Percentiles rank a stretch among this genome's conserved stretches.
phyloP scores from a whole-genome alignment of 2,329 filamentous ascomycete species.

The Knufia petricola region DNA sequence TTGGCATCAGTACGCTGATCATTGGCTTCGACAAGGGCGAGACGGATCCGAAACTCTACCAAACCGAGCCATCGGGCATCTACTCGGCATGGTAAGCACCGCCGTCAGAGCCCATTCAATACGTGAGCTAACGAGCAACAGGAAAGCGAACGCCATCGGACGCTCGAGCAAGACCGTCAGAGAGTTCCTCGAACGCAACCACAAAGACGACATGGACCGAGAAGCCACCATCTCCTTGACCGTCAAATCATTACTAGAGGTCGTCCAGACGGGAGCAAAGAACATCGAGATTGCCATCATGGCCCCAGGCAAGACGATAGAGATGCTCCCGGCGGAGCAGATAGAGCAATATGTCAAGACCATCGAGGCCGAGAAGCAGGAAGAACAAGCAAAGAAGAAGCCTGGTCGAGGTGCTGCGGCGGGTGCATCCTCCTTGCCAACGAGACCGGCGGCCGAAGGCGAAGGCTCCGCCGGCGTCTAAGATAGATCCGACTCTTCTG shows the following conservation, averaged over 20 bases:
- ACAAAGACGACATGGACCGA: slow-evolving; percentile 95
- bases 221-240: slow-evolving; percentile 93
- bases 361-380: slow-evolving; percentile 98
- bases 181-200: slow-evolving; percentile 97
- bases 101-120: background rate
- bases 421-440: slow-evolving; percentile 59
- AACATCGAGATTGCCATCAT: slow-evolving; percentile 99
- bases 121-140: slow-evolving; percentile 31
- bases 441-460: slow-evolving; percentile 41
- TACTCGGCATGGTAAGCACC: slow-evolving; percentile 85
- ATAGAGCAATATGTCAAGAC: slow-evolving; percentile 97
- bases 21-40: slow-evolving; percentile 97
- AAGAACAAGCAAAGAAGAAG: slow-evolving; percentile 97
- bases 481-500: slow-evolving; percentile 9
- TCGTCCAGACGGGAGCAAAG: slow-evolving; percentile 97
- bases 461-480: slow-evolving; percentile 23
- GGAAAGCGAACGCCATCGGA: slow-evolving; percentile 98
- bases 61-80: slow-evolving; percentile 98
- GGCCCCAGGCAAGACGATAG: slow-evolving; percentile 80
- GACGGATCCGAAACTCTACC: slow-evolving; percentile 80
- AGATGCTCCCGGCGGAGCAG: slow-evolving; percentile 90
- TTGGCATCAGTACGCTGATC: slow-evolving; percentile 94
- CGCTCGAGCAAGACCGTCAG: slow-evolving; percentile 98
- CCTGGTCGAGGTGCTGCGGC: slow-evolving; percentile 50
- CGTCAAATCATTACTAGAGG: slow-evolving; percentile 95